Evolutionary conservation across 176 grass and related monocot genomes (phyloP), one percentile per base, ranked within the genome.

Genomic region (Paspalum notatum): DNA sequence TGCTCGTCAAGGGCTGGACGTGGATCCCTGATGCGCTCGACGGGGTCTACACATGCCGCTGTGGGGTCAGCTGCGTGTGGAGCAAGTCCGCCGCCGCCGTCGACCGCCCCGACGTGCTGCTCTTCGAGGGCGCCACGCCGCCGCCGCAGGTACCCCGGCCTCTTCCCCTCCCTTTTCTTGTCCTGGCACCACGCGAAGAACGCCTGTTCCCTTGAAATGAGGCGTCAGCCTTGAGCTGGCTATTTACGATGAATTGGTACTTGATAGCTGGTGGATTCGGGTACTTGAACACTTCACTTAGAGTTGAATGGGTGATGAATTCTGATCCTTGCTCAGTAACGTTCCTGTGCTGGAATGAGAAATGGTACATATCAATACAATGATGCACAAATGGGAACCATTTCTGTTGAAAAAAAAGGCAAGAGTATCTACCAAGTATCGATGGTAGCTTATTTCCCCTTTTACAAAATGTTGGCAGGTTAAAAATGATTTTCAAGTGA

Each of bases 11-110:
- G 72, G 85, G 83, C 43, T 97, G 91, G 91, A 97, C 94, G 56
- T 97, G 94, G 94, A 89, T 97, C 39, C 94, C 94, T 13, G 94
- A 97, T 79, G 84, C 90, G 81, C 75, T 94, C 62, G 94, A 94
- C 12, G 90, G 90, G 48, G 83, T 94, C 57, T 97, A 97, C 76
- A 88, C 87, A 0, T 97, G 94, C 80, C 87, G 85, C 15, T 97
- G 94, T 37, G 91, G 89, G 18, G 38, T 97, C 38, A 94, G 53
- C 68, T 97, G 94, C 71, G 71, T 91, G 2, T 97, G 94, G 94
- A 97, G 90, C 68, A 97, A 97, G 89, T 94, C 91, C 1, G 1
- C 75, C 9, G 87, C 83, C 17, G 78, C 51, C 49, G 91, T 91
- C 4, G 89, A 97, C 66, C 66, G 76, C 10, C 94, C 94, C 12